A percentile compares a stretch with the other conserved stretches of the same genome.
Conservation (phyloP, 192 early-diverging fungal genomes). For the Piromyces finnis region DNA sequence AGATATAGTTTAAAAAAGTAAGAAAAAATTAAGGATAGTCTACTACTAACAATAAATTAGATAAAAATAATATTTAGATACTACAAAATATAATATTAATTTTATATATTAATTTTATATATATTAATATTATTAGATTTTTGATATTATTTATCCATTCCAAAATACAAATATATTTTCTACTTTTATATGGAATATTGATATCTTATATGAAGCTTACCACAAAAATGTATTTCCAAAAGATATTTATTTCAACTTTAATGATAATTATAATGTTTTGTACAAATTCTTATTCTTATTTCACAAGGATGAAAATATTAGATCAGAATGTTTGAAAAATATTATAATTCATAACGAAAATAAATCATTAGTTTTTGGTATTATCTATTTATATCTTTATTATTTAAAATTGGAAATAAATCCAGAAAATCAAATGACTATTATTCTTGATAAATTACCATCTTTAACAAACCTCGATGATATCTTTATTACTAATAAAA, state of each 20-base stretch:
- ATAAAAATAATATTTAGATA: no score
- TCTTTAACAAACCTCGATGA: not conserved
- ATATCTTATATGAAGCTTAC: not conserved
- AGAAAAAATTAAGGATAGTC: no score
- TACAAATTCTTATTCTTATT: not conserved
- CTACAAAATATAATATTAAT: no score
- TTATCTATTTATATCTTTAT: not conserved
- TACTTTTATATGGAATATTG: not conserved
- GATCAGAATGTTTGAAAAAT: not conserved
- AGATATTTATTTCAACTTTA: not conserved
- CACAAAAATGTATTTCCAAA: not conserved
- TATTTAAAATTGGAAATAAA: not conserved
- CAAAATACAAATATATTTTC: not conserved
- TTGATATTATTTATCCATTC: not conserved
- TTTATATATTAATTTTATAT: no score
- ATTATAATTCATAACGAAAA: not conserved
- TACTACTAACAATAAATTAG: no score
- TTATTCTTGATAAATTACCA: not conserved
- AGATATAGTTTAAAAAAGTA: no score
- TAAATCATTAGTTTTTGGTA: not conserved
- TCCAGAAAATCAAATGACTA: not conserved
- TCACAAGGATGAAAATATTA: not conserved
- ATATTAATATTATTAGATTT: not conserved
- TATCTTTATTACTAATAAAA: not conserved
- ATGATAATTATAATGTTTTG: not conserved